Evolutionary conservation across 2,329 filamentous ascomycete genomes (phyloP), one percentile per base, ranked within the genome.

Genomic region (Sclerotinia subarctica): DNA sequence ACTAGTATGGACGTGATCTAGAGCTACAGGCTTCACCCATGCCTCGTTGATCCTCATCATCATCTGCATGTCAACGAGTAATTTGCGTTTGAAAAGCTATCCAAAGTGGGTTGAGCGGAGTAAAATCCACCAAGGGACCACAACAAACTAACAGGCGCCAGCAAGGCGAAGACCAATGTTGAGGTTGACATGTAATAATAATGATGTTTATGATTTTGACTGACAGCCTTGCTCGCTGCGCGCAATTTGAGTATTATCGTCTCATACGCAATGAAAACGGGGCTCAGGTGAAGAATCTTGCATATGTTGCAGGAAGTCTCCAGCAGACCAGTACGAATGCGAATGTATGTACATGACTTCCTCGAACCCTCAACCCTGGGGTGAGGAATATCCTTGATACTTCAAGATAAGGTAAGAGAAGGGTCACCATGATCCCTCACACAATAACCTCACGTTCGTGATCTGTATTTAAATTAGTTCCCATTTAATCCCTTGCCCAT

Each of bases 21-120:
- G 38, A 13, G 26, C 21, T 54, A 54, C 65, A 67, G 26, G 65
- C 65, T 67, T 46, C 32, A 67, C 32, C 65, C 56, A 67, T 63
- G 65, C 57, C 44, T 49, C 35, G 56, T 67, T 63, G 64, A 66
- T 60, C 53, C 42, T 60, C 64, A 66, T 60, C 64, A 66, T 52
- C 15, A 63, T 51, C 64, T 66, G 64, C 64, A 66, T 32, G 65
- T 67, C 65, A 67, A 67, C 65, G 56, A 67, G 65, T 62, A 67
- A 67, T 67, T 47, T 51, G 65, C 38, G 65, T 66, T 66, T 38
- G 32, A 44, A 60, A 52, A 47, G 29, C 32, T 44, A 52, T 32
- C 24, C 54, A 51, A 26, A 26, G 29, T 63, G 59, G 46, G 64
- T 52, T 52, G 64, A 53, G 57, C 57, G 56, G 65, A 67, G 57